Evolutionary conservation across 768 basidiomycete genomes (phyloP), one percentile per base, ranked within the genome.

Genomic region (Kwoniella sp.): DNA sequence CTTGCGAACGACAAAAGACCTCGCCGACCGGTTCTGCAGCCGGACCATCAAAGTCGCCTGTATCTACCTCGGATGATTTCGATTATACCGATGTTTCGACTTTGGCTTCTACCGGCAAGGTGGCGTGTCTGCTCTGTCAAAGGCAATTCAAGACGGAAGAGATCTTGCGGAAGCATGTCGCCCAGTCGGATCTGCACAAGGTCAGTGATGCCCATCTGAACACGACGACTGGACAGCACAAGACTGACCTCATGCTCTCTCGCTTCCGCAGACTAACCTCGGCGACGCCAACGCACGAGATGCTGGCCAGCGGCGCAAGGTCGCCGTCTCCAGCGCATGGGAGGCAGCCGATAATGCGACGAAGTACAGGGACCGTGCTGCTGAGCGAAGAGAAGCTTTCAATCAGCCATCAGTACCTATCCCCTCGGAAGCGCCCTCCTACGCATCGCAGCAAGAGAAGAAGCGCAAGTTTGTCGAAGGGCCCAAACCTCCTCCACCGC

Each of bases 121-220:
- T 92, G 71, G 89, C 88, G 59, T 98, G 96, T 78, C 81, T 97
- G 56, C 87, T 99, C 15, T 99, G 96, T 77, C 87, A 92, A 45
- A 86, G 96, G 30, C 91, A 94, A 77, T 93, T 99, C 86, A 97
- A 95, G 82, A 83, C 86, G 2, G 72, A 89, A 63, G 93, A 95
- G 26, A 88, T 91, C 70, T 85, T 99, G 47, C 88, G 86, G 74
- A 87, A 92, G 20, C 96, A 99, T 79, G 93, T 91, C 78, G 89
- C 88, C 73, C 92, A 91, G 82, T 99, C 96, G 26, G 91, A 90
- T 78, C 83, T 99, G 68, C 96, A 99, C 82, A 98, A 97, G 90
- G 95, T 85, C 83, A 80, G 83, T 83, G 4, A 13, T 47, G 72
- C 74, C 79, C 67, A 79, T 48, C 22, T 58, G 61, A 50, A 73